Conservation (phyloP, 83 land plant species). For the Diphasiastrum complanatum region DNA sequence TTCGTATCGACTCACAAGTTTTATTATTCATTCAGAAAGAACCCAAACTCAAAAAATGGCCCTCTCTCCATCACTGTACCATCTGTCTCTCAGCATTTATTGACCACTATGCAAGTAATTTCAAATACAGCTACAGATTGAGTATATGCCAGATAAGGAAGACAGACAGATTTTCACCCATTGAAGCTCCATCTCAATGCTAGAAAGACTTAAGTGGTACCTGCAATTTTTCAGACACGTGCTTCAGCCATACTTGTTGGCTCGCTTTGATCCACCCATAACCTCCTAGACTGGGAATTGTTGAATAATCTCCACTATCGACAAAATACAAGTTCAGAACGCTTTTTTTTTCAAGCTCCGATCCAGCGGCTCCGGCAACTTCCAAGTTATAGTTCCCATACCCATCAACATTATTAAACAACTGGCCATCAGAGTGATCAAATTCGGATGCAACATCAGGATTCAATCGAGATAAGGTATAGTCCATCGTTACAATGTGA, state of each 20-base stretch:
- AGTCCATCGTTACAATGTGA: slow-evolving; percentile 31
- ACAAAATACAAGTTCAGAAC: slow-evolving; percentile 71
- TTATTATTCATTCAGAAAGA: too few species aligned
- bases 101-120: too few species aligned
- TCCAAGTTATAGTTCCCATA: slow-evolving; percentile 69
- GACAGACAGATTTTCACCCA: too few species aligned
- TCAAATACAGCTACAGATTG: too few species aligned
- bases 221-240: slow-evolving; percentile 48
- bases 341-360: slow-evolving; percentile 35
- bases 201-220: too few species aligned
- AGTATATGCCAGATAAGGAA: too few species aligned
- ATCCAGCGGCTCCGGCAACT: slow-evolving; percentile 29
- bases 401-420: slow-evolving; percentile 36
- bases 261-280: slow-evolving; percentile 87
- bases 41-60: too few species aligned
- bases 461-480: slow-evolving; percentile 47
- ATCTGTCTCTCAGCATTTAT: too few species aligned
- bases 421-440: background rate
- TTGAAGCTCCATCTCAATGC: too few species aligned
- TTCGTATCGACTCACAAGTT: too few species aligned
- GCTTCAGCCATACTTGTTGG: slow-evolving; percentile 67
- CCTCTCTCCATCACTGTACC: too few species aligned
- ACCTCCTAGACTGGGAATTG: slow-evolving; percentile 43
- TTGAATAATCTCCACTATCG: slow-evolving; percentile 85
- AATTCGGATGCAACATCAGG: slow-evolving; percentile 15